These are phyloP conservation scores for Acanthamoeba sp. DNA, from an alignment of 208 protist species.

Conservation along the genomic window DNA sequence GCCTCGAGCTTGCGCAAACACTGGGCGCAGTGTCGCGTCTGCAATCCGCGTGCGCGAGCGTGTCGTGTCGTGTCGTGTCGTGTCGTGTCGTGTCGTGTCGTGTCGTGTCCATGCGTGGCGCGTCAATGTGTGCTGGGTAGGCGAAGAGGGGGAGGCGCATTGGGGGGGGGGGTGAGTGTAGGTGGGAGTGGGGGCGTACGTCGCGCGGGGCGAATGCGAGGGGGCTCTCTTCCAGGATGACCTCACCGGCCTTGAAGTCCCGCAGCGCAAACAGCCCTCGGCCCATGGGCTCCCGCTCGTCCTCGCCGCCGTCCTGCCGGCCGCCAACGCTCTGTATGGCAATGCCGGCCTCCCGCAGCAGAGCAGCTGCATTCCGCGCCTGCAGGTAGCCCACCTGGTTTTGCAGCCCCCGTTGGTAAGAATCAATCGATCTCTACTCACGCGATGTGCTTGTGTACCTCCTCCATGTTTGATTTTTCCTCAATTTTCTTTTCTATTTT, in stretches of 20 bases:
- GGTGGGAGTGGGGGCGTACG: neutral
- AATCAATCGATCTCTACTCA: too few relatives aligned
- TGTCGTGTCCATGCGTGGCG: too few relatives aligned
- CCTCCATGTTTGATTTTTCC: too few relatives aligned
- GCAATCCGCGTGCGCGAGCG: too few relatives aligned
- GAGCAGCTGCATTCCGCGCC: neutral
- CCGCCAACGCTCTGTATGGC: neutral
- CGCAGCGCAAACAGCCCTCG: conserved; percentile 34
- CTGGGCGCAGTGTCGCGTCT: conserved; percentile 53
- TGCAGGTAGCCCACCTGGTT: neutral
- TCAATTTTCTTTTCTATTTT: too few relatives aligned
- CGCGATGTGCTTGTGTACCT: too few relatives aligned
- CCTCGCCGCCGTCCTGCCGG: neutral
- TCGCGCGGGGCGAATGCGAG: conserved; percentile 12
- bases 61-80: too few relatives aligned
- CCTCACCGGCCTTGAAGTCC: conserved; percentile 22
- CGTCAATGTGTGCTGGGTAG: too few relatives aligned
- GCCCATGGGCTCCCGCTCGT: neutral
- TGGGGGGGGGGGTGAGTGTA: neutral
- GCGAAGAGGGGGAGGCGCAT: too few relatives aligned
- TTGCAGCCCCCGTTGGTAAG: neutral
- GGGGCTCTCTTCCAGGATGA: conserved; percentile 54
- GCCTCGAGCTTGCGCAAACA: conserved; percentile 14
- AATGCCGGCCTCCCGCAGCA: neutral
- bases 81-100: too few relatives aligned